Evolutionary conservation across 1,139 yeast species (phyloP), one percentile per base, ranked within the genome.

Genomic region (Suhomyces wounanorum): DNA sequence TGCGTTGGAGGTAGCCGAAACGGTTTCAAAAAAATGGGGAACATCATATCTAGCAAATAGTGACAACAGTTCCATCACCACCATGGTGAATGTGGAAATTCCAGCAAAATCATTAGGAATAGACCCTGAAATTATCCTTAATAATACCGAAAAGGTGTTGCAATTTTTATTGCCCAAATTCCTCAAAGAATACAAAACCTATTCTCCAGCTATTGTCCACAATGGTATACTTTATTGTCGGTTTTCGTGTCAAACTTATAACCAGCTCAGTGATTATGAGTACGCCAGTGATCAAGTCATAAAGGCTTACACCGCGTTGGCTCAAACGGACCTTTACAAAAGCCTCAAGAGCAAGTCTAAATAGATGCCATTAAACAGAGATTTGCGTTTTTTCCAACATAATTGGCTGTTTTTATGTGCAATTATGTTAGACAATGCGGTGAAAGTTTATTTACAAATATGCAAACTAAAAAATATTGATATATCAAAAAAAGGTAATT

Each of bases 241-340:
- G 53, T 78, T 83, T 54, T 79, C 85, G 40, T 83, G 83, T 40
- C 88, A 85, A 59, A 66, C 83, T 8, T 85, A 83, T 62, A 79
- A 82, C 55, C 86, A 82, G 40, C 58, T 79, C 31, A 68, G 67
- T 8, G 91, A 86, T 58, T 85, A 75, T 61, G 73, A 70, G 38
- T 62, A 65, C 50, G 84, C 81, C 1, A 64, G 75, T 35, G 72
- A 71, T 9, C 65, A 57, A 7, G 56, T 69, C 18, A 54, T 60
- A 7, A 44, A 56, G n/a, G 54, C 53, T 1, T 53, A 66, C 35
- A 53, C 52, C 44, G 53, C 50, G 11, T 56, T 50, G 40, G 52
- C 41, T 7, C 39, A 39, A 14, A 25, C 47, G 28, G 40, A 43
- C 11, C 23, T 45, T 4, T 45, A 45, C 37, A 40, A 40, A 8